Conservation (phyloP, 768 basidiomycete genomes). For the Nevesoporus exiguus region DNA sequence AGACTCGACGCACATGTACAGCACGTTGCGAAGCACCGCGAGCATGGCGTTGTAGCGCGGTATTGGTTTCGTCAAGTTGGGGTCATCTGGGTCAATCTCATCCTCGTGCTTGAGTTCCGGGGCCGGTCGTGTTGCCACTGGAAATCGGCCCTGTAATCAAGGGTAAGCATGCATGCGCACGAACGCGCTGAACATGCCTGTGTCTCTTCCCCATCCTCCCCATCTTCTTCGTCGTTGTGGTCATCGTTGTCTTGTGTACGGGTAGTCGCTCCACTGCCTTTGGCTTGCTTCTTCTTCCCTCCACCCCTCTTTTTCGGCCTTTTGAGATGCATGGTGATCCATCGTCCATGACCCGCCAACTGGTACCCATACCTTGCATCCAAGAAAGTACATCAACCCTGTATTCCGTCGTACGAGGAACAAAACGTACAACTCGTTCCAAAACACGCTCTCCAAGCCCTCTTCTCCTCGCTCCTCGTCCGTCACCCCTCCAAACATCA, state of each 20-base stretch:
- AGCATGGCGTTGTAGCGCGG: constrained; percentile 88
- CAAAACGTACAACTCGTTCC: constrained; percentile 66
- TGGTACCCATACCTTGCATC: constrained; percentile 75
- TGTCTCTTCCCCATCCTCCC: constrained; percentile 4
- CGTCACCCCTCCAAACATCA: constrained; percentile 85
- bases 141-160: not conserved
- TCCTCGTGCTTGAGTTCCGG: constrained; percentile 15
- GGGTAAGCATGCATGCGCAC: not conserved
- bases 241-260: constrained; percentile 3
- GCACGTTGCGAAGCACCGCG: constrained; percentile 74
- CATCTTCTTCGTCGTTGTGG: constrained; percentile 13
- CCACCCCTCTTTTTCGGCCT: constrained; percentile 48
- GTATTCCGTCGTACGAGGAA: no score
- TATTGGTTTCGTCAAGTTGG: constrained; percentile 58
- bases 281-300: constrained; percentile 40
- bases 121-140: not conserved
- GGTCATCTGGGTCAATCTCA: constrained; percentile 60
- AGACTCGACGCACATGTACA: constrained; percentile 85
- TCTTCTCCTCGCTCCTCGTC: constrained; percentile 88
- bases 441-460: constrained; percentile 77
- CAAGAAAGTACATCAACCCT: not conserved
- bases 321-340: constrained; percentile 73
- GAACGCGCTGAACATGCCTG: not conserved
- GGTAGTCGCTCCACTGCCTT: not conserved
- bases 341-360: constrained; percentile 66